Conservation (phyloP, 2,329 filamentous ascomycete species). For the Blastomyces silverae region DNA sequence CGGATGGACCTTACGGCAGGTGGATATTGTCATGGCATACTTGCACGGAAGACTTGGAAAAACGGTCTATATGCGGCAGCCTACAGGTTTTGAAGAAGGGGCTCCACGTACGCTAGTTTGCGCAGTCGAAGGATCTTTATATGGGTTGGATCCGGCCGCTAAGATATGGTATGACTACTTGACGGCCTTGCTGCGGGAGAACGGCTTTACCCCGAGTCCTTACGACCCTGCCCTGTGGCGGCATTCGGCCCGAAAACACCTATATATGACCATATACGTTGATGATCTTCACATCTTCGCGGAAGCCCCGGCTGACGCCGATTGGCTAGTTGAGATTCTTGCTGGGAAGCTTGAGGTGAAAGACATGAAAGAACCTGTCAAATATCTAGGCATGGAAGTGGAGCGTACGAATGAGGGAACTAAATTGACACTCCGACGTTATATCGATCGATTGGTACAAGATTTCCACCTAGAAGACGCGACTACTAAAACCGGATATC, state of each 20-base stretch:
- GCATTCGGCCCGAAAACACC: background rate
- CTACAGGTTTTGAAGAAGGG: background rate
- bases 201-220: background rate
- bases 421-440: background rate
- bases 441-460: background rate
- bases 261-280: background rate
- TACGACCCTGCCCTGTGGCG: background rate
- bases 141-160: background rate
- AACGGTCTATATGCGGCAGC: background rate
- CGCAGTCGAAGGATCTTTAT: background rate
- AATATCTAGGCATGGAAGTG: background rate
- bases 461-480: background rate
- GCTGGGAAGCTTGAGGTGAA: background rate
- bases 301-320: background rate
- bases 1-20: background rate
- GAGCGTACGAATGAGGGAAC: background rate
- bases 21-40: background rate
- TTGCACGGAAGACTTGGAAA: background rate
- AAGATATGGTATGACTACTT: background rate
- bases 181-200: background rate
- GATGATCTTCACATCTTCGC: background rate
- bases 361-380: background rate
- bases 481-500: background rate
- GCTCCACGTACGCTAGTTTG: background rate
- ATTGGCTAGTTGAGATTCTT: rapidly evolving